Evolutionary conservation across 192 early-diverging fungal genomes (phyloP).

Genomic region (Rhizophagus clarus): DNA sequence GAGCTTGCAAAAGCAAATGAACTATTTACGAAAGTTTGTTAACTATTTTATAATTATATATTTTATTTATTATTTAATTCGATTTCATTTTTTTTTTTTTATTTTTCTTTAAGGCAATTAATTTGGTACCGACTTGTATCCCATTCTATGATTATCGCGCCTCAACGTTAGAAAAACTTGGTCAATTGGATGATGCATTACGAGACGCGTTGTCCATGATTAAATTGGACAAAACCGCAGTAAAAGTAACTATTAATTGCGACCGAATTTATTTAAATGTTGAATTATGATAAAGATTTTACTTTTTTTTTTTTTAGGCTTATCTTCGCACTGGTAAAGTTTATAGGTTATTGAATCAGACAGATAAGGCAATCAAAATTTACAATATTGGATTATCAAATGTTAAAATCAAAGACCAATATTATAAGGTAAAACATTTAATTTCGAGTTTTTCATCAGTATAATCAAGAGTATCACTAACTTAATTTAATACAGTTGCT

Average conservation of each 20-base stretch:
- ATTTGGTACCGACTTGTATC: slow-evolving; percentile 16
- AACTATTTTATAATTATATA: background rate
- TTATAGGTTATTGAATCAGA: background rate
- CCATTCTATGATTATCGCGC: slow-evolving; percentile 33
- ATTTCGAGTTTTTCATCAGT: background rate
- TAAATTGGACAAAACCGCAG: slow-evolving; percentile 15
- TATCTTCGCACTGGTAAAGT: slow-evolving; percentile 18
- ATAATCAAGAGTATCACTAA: background rate
- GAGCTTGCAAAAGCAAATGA: background rate
- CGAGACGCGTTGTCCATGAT: slow-evolving; percentile 29
- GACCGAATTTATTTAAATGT: background rate
- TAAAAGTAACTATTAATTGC: slow-evolving; percentile 15
- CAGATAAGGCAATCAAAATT: background rate
- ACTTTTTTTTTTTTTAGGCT: background rate
- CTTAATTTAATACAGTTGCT: background rate
- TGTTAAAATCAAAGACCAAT: background rate
- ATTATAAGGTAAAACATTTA: background rate
- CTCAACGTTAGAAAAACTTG: slow-evolving; percentile 25
- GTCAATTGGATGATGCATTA: slow-evolving; percentile 8
- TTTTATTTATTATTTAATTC: background rate
- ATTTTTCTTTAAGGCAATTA: slow-evolving; percentile 24
- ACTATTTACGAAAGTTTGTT: background rate
- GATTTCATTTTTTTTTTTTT: background rate
- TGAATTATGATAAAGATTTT: background rate
- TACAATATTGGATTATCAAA: background rate